Evolutionary conservation across 2,329 filamentous ascomycete genomes (phyloP).

Genomic region (Calonectria leucothoes): DNA sequence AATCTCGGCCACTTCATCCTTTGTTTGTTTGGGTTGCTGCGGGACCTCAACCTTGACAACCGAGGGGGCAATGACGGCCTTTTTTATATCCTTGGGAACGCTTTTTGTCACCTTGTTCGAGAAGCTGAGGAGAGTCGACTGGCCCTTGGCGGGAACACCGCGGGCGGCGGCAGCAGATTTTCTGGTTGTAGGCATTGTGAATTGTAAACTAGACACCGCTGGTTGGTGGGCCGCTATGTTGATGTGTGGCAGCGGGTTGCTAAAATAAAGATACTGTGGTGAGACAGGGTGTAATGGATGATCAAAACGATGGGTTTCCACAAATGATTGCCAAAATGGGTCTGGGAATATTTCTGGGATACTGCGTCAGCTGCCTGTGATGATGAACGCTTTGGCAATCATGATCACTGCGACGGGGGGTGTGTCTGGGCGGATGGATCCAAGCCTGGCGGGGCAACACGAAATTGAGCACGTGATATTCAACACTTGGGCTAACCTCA

Average conservation of each 20-base stretch:
- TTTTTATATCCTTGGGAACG: constrained; percentile 60
- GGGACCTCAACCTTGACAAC: constrained; percentile 49
- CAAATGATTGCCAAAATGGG: constrained; percentile 11
- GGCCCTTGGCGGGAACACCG: constrained; percentile 55
- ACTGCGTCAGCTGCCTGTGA: constrained; percentile 8
- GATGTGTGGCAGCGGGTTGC: constrained; percentile 4
- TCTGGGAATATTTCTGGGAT: constrained; percentile 6
- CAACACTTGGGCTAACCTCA: background rate
- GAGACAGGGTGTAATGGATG: background rate
- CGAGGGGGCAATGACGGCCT: constrained; percentile 50
- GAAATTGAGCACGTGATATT: constrained; percentile 61
- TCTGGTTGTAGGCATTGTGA: constrained; percentile 61
- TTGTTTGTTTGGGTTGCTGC: constrained; percentile 34
- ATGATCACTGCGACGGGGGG: background rate
- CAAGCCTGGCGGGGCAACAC: constrained; percentile 67
- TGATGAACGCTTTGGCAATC: constrained; percentile 24
- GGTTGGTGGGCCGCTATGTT: constrained; percentile 4
- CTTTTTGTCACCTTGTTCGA: constrained; percentile 68
- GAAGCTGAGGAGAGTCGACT: constrained; percentile 67
- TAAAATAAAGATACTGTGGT: background rate
- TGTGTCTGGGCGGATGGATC: constrained; percentile 37
- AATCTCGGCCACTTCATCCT: constrained; percentile 24
- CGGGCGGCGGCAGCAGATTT: constrained; percentile 57
- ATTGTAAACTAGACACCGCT: constrained; percentile 18
- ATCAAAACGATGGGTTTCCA: background rate